phyloP scores from a whole-genome alignment of 805 yeast genomes.

The Saccharomycopsis sp. region DNA sequence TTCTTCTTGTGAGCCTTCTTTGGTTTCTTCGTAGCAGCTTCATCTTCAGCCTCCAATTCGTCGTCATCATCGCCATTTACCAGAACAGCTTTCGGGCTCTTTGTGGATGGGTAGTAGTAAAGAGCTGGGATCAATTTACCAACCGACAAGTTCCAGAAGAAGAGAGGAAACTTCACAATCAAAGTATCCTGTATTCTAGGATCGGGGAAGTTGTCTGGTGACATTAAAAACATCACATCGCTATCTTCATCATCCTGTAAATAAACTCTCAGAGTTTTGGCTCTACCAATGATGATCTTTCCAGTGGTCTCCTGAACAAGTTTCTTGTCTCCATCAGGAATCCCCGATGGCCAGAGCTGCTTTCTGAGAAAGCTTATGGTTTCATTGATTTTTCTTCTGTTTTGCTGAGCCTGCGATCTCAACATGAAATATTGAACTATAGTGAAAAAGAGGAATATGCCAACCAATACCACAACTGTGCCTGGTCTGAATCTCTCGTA shows the following conservation, averaged over 20 bases:
- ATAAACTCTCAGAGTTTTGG: constrained; percentile 43
- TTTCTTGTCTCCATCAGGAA: constrained; percentile 38
- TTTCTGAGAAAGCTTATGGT: constrained; percentile 46
- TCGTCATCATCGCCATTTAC: constrained; percentile 1
- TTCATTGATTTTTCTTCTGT: constrained; percentile 46
- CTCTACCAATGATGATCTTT: constrained; percentile 48
- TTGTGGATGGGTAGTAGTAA: constrained; percentile 10
- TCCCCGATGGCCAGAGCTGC: constrained; percentile 50
- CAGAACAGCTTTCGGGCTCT: constrained; percentile 8
- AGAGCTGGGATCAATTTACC: constrained; percentile 31
- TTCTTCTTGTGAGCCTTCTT: constrained; percentile 27
- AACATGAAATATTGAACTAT: constrained; percentile 53
- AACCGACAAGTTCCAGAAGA: constrained; percentile 38
- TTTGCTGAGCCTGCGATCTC: constrained; percentile 47
- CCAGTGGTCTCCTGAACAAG: constrained; percentile 37
- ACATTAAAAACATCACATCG: constrained; percentile 34
- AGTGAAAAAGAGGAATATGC: constrained; percentile 46
- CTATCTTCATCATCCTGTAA: constrained; percentile 40
- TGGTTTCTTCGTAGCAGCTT: constrained; percentile 3
- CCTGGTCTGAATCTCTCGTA: constrained; percentile 69
- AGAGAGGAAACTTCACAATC: constrained; percentile 36
- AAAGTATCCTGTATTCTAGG: constrained; percentile 47
- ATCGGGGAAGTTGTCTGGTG: constrained; percentile 40
- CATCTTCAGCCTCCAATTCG: neutral
- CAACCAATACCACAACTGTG: constrained; percentile 39